These are phyloP conservation scores for Paracamarosporium sp. DNA, from an alignment of 2,329 filamentous ascomycete genomes.

Conservation along the genomic window DNA sequence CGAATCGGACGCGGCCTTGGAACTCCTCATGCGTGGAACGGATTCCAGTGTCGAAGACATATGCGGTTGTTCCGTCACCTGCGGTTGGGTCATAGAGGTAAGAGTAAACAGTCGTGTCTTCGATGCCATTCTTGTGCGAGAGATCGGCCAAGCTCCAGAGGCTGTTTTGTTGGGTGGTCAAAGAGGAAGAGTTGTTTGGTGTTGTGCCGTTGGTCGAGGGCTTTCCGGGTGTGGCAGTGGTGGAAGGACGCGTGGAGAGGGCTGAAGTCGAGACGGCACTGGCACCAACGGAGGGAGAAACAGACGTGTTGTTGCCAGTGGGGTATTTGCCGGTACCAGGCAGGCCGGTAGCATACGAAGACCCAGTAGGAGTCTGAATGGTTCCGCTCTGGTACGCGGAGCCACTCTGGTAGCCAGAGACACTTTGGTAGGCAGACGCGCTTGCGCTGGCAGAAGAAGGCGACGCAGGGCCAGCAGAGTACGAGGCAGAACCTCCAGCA, in stretches of 20 bases:
- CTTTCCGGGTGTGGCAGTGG: neutral
- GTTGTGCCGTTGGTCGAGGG: conserved; percentile 7
- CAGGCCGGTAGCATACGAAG: neutral
- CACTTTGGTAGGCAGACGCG: neutral
- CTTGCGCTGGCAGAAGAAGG: neutral
- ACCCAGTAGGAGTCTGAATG: neutral
- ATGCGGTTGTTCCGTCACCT: conserved; percentile 52
- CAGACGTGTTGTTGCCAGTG: neutral
- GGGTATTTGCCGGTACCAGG: neutral
- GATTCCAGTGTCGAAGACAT: conserved; percentile 69
- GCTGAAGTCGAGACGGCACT: neutral
- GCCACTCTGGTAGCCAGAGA: neutral
- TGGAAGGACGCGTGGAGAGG: neutral
- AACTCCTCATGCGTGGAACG: conserved; percentile 53
- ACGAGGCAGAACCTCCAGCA: neutral
- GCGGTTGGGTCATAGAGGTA: conserved; percentile 17
- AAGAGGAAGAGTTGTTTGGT: neutral
- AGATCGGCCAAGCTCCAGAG: conserved; percentile 21
- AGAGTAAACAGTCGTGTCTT: neutral
- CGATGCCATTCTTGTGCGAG: conserved; percentile 12
- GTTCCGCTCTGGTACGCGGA: neutral
- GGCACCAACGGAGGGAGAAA: neutral
- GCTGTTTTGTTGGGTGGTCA: neutral
- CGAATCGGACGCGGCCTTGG: conserved; percentile 16
- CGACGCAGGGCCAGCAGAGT: neutral